Conservation (phyloP, 1,284 basidiomycete species). For the Gomphus bonarii region DNA sequence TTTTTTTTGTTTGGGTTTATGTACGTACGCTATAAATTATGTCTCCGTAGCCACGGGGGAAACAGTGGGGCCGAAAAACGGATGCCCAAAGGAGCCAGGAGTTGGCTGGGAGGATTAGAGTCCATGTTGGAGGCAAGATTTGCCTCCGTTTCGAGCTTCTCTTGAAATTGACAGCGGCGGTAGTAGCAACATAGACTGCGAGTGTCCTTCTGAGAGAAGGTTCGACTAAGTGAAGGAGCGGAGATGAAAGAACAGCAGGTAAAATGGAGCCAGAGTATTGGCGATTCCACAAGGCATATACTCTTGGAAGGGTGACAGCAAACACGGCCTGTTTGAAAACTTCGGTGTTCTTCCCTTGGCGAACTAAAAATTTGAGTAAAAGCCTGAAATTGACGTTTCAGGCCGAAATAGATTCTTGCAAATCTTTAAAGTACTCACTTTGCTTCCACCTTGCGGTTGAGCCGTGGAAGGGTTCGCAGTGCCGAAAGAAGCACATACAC, state of each 20-base stretch:
- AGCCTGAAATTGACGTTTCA: background rate
- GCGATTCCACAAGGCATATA: conserved; percentile 2
- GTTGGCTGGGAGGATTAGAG: conserved; percentile 11
- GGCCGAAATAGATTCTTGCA: background rate
- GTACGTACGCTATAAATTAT: conserved; percentile 12
- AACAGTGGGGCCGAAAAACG: conserved; percentile 12
- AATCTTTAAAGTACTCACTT: background rate
- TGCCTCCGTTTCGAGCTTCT: background rate
- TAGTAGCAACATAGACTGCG: conserved; percentile 11
- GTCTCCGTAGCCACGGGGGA: conserved; percentile 11
- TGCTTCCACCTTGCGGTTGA: background rate
- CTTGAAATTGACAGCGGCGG: conserved; percentile 9
- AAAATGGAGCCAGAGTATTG: background rate
- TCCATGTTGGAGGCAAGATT: conserved; percentile 13
- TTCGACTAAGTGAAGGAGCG: conserved; percentile 9
- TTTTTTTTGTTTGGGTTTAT: background rate
- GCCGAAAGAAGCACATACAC: background rate
- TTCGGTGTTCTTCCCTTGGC: background rate
- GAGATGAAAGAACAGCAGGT: conserved; percentile 10
- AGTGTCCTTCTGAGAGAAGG: conserved; percentile 9
- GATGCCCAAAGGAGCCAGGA: conserved; percentile 14
- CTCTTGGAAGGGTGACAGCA: conserved; percentile 7
- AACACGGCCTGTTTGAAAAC: conserved; percentile 9
- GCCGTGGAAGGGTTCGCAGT: background rate
- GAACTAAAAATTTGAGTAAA: background rate